Percentiles rank a stretch among this genome's conserved stretches.
Conservation (phyloP, 306 rosid species). For the Heteromeles arbutifolia region DNA sequence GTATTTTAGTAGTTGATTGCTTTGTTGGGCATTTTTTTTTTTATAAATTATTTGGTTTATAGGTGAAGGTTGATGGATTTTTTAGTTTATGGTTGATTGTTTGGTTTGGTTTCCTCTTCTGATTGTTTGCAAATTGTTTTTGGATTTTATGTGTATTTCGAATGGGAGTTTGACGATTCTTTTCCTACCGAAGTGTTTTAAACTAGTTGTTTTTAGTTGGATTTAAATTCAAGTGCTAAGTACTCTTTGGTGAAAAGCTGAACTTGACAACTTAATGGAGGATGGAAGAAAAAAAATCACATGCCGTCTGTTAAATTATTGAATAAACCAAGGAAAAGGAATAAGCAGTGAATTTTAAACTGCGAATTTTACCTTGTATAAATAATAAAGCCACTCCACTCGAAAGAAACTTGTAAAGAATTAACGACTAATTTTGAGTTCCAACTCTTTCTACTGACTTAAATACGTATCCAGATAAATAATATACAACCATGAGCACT, state of each 20-base stretch:
- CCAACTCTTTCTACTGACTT: not conserved
- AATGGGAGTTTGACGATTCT: not conserved
- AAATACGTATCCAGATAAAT: not conserved
- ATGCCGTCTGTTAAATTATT: not conserved
- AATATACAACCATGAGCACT: not conserved
- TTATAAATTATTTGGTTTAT: not conserved
- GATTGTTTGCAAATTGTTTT: not conserved
- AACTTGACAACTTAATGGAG: not conserved
- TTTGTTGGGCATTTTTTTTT: not conserved
- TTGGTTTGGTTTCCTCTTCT: not conserved
- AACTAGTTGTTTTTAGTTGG: not conserved
- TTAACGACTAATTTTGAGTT: not conserved
- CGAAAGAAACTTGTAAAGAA: not conserved
- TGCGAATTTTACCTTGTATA: not conserved
- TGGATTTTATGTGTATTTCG: not conserved
- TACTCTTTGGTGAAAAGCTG: not conserved
- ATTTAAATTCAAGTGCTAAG: not conserved
- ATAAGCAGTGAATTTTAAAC: not conserved
- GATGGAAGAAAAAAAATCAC: not conserved
- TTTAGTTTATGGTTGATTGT: not conserved
- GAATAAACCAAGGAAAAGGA: not conserved
- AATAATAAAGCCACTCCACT: not conserved
- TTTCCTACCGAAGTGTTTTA: not conserved
- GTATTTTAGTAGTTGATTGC: not conserved
- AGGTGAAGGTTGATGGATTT: not conserved